Conservation (phyloP, 106 monocot species). For the Dendrobium catenatum region DNA sequence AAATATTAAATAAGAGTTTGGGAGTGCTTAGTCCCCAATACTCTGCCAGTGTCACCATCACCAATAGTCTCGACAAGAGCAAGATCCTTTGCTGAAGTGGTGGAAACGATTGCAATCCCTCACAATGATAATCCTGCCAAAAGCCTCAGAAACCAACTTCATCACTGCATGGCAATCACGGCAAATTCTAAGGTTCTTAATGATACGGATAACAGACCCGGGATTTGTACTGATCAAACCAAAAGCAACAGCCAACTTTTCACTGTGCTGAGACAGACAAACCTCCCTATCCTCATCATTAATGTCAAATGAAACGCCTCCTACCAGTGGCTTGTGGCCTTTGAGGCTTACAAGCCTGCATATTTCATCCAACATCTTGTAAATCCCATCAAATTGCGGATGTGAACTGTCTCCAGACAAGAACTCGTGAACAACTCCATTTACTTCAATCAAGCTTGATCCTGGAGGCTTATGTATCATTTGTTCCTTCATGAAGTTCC, state of each 20-base stretch:
- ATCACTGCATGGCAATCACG: slow-evolving; percentile 64
- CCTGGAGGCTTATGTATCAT: slow-evolving; percentile 46
- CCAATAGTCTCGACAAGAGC: slow-evolving; percentile 70
- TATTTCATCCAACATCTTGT: slow-evolving; percentile 13
- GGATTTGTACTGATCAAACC: slow-evolving; percentile 42
- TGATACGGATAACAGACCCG: slow-evolving; percentile 32
- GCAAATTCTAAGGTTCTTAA: slow-evolving; percentile 67
- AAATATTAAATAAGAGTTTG: too few relatives aligned
- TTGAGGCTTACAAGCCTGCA: slow-evolving; percentile 12
- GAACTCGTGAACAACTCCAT: slow-evolving; percentile 40
- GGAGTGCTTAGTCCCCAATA: too few relatives aligned
- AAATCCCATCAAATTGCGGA: slow-evolving; percentile 25
- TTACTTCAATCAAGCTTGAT: slow-evolving; percentile 63
- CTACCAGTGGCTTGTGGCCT: slow-evolving; percentile 20
- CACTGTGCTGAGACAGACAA: slow-evolving; percentile 36
- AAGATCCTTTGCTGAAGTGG: slow-evolving; percentile 51
- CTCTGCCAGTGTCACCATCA: slow-evolving; percentile 11
- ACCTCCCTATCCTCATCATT: slow-evolving; percentile 20
- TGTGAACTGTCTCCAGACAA: slow-evolving; percentile 37
- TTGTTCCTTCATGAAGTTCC: slow-evolving; percentile 45
- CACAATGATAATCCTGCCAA: slow-evolving; percentile 31
- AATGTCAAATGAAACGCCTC: slow-evolving; percentile 11
- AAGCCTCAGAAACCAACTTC: slow-evolving; percentile 54
- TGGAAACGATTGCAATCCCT: slow-evolving; percentile 62
- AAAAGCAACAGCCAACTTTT: slow-evolving; percentile 62